A percentile compares a stretch with the other conserved stretches of the same genome.
Conservation (phyloP, 2,329 filamentous ascomycete species). For the Coniochaeta prunicola region DNA sequence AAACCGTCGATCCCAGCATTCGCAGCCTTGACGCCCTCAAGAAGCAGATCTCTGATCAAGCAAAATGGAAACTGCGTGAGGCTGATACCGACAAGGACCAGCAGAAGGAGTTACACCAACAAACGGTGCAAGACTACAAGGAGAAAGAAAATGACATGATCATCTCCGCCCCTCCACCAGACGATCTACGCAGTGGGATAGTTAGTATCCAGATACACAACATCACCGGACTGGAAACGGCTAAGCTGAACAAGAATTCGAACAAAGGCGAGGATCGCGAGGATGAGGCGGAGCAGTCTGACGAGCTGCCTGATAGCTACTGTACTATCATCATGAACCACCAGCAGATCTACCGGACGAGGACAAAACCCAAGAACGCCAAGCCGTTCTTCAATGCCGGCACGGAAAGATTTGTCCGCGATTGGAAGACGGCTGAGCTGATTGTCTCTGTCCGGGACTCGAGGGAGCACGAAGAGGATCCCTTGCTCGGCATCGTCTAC, state of each 20-base stretch:
- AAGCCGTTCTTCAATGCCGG: slow-evolving; percentile 76
- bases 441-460: slow-evolving; percentile 62
- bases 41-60: slow-evolving; percentile 43
- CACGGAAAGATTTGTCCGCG: slow-evolving; percentile 63
- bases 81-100: slow-evolving; percentile 49
- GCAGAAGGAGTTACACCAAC: slow-evolving; percentile 54
- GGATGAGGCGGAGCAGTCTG: slow-evolving; percentile 53
- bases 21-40: slow-evolving; percentile 51
- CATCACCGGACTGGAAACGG: slow-evolving; percentile 60
- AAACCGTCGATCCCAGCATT: slow-evolving; percentile 52
- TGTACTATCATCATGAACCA: slow-evolving; percentile 70
- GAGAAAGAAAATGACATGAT: slow-evolving; percentile 55
- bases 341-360: slow-evolving; percentile 59
- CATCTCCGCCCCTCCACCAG: slow-evolving; percentile 57
- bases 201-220: slow-evolving; percentile 67
- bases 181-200: slow-evolving; percentile 56
- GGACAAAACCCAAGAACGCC: slow-evolving; percentile 70
- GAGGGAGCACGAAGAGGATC: slow-evolving; percentile 61
- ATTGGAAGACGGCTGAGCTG: slow-evolving; percentile 61
- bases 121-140: slow-evolving; percentile 60
- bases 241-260: slow-evolving; percentile 40
- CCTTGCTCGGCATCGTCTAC: slow-evolving; percentile 63
- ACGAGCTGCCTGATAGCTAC: slow-evolving; percentile 62
- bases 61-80: slow-evolving; percentile 59
- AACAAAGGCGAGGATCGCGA: slow-evolving; percentile 38